phyloP scores from a whole-genome alignment of 345 rosid genomes.

The Lumnitzera racemosa region DNA sequence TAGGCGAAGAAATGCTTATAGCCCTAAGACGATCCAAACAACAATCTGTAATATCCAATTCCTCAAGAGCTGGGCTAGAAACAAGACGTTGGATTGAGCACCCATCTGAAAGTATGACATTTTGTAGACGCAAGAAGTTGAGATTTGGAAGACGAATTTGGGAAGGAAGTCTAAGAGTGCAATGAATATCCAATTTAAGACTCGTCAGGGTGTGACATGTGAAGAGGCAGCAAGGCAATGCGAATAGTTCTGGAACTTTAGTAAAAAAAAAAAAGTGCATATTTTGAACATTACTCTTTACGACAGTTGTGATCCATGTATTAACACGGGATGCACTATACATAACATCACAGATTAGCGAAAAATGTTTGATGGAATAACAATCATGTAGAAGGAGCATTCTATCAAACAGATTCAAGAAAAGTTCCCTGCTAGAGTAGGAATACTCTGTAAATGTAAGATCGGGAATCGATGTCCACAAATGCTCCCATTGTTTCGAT shows the following conservation, averaged over 20 bases:
- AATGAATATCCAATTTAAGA: not conserved
- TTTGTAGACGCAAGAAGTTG: not conserved
- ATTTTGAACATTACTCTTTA: too few relatives aligned
- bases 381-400: too few relatives aligned
- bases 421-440: too few relatives aligned
- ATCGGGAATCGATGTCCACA: too few relatives aligned
- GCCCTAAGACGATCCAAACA: constrained; percentile 1
- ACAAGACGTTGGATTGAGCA: not conserved
- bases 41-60: not conserved
- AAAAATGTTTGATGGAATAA: too few relatives aligned
- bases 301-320: too few relatives aligned
- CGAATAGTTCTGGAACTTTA: not conserved
- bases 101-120: not conserved
- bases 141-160: not conserved
- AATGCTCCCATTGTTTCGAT: too few relatives aligned
- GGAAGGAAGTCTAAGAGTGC: not conserved
- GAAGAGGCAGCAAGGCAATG: constrained; percentile 1
- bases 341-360: too few relatives aligned
- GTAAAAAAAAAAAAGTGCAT: too few relatives aligned
- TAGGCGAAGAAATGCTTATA: not conserved
- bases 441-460: too few relatives aligned
- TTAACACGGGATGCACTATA: too few relatives aligned
- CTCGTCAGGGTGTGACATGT: not conserved
- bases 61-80: not conserved
- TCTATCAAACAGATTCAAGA: too few relatives aligned